Conservation (phyloP, 106 monocot genomes). For the Ottelia alismoides region DNA sequence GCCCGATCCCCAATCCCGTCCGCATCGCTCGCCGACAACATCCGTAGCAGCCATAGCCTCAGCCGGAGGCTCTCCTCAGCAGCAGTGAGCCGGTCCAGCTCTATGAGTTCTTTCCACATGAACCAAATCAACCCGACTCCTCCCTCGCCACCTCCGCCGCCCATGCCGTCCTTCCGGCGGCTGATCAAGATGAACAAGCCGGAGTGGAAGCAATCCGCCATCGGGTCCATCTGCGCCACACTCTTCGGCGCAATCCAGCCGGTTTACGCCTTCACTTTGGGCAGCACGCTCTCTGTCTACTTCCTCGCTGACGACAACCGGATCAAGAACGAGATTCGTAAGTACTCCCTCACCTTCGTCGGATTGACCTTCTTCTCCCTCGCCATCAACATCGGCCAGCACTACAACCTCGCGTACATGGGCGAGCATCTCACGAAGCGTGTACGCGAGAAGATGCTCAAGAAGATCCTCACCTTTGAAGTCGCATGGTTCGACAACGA, state of each 20-base stretch:
- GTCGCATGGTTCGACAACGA: no score
- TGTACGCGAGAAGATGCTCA: no score
- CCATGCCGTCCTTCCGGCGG: constrained; percentile 32
- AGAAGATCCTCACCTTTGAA: no score
- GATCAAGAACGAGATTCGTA: constrained; percentile 23
- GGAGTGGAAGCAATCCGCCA: constrained; percentile 35
- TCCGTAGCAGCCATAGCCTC: constrained; percentile 23
- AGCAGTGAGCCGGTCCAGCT: constrained; percentile 15
- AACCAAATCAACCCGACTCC: no score
- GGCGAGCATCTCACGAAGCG: no score
- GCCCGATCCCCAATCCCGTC: no score
- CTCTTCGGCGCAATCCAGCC: constrained; percentile 39
- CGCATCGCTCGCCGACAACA: no score
- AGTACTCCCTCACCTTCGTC: constrained; percentile 16
- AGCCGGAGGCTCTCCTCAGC: constrained; percentile 17
- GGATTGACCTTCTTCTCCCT: constrained; percentile 14
- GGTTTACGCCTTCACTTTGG: constrained; percentile 27
- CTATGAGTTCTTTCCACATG: constrained; percentile 9
- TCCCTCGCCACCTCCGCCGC: no score
- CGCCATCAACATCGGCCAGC: constrained; percentile 22
- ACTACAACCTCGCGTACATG: no score
- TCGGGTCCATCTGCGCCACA: constrained; percentile 17
- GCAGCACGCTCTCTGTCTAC: constrained; percentile 26
- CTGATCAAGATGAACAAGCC: constrained; percentile 34
- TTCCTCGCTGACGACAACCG: constrained; percentile 23